Evolutionary conservation across 345 rosid genomes (phyloP), one percentile per base, ranked within the genome.

Genomic region (Arabidopsis suecica): DNA sequence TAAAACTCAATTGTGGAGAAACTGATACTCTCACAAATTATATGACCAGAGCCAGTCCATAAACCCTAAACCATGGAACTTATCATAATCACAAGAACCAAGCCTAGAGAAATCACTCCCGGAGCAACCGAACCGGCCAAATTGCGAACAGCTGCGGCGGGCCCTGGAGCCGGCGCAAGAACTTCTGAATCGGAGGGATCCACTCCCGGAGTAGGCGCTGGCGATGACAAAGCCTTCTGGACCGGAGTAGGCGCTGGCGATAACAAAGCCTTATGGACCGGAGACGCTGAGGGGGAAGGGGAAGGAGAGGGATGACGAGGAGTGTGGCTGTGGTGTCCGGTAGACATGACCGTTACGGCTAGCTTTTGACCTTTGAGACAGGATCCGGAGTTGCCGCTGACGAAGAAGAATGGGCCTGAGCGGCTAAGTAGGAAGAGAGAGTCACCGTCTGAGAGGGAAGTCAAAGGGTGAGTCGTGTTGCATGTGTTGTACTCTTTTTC

Each of bases 321-420:
- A 57, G 28, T 28, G 37, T 40, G 80, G 40, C 65, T 25, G 42
- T 69, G 80, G 70, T 77, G 76, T 55, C 10, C 57, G 20, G 55
- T 1, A 48, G 81, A 78, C 72, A 88, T 65, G 41, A 90, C 96
- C 58, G 47, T 83, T 9, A 88, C 56, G 73, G 84, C 77, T 77
- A 90, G 75, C 80, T 70, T 90, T 82, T 87, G 88, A 12, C 91
- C 91, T 45, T 74, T 81, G 48, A 77, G 81, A 61, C 96, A 90
- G 71, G 86, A 88, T 14, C 75, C 82, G 0, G 79, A 63, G 65
- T 73, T 83, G 14, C 91, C 91, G 44, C 89, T 88, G 72, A 86
- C 71, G 77, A 88, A 90, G 81, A 83, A 90, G 82, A 84, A 90
- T 2, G 80, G 55, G 5, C 93, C 91, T 2, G 91, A 77, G 45